phyloP scores from a whole-genome alignment of 345 rosid genomes.

The Rhodomyrtus tomentosa region DNA sequence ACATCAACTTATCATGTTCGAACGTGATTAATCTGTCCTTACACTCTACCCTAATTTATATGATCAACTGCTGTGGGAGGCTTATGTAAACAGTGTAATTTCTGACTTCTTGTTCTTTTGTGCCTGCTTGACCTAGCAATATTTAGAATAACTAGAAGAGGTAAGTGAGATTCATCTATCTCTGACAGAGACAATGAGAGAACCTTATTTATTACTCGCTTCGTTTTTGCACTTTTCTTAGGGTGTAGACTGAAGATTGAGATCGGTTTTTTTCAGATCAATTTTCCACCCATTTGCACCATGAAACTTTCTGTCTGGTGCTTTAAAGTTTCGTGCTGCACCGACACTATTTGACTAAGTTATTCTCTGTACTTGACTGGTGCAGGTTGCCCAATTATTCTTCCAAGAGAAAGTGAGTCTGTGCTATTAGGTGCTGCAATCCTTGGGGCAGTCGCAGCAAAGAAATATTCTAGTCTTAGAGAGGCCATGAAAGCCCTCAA shows the following conservation, averaged over 20 bases:
- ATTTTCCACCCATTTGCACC: neutral
- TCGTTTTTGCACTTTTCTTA: neutral
- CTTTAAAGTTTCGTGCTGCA: neutral
- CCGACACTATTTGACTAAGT: neutral
- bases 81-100: neutral
- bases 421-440: constrained; percentile 91
- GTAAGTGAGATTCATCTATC: neutral
- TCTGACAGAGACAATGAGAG: neutral
- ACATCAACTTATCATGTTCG: neutral
- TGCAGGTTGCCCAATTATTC: constrained; percentile 80
- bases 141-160: neutral
- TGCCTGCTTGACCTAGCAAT: neutral
- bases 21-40: neutral
- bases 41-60: neutral
- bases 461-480: constrained; percentile 45
- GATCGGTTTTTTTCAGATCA: neutral
- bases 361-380: neutral
- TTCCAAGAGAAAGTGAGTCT: constrained; percentile 84
- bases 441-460: constrained; percentile 85
- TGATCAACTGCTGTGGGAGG: neutral
- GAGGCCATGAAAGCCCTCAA: constrained; percentile 86
- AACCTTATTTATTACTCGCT: neutral
- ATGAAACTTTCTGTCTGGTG: neutral
- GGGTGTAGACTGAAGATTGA: neutral
- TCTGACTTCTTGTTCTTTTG: neutral